Conservation (phyloP, 108 stramenopile genomes). For the Skeletonema potamos region DNA sequence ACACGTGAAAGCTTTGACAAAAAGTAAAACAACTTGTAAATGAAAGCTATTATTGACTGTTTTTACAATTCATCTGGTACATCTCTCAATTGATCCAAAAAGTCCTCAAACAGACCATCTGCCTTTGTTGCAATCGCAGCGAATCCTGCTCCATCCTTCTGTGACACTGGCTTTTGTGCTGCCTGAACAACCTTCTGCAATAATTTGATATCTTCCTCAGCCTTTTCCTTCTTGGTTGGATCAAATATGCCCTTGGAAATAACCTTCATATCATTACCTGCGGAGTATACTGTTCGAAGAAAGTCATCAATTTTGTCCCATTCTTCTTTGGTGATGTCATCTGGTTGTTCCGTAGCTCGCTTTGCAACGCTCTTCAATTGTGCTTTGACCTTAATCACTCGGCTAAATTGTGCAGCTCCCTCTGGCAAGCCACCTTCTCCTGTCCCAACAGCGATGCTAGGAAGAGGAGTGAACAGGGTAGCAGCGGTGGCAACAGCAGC, state of each 20-base stretch:
- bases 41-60: neutral
- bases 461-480: conserved; percentile 3
- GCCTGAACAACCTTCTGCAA: conserved; percentile 69
- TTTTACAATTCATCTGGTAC: conserved; percentile 62
- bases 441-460: conserved; percentile 53
- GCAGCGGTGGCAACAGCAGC: conserved; percentile 11
- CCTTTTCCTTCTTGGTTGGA: conserved; percentile 54
- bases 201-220: conserved; percentile 52
- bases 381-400: conserved; percentile 59
- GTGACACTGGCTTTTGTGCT: conserved; percentile 54
- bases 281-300: conserved; percentile 57
- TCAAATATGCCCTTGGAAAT: conserved; percentile 52
- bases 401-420: conserved; percentile 70
- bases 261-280: conserved; percentile 73
- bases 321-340: conserved; percentile 66
- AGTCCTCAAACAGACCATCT: conserved; percentile 56
- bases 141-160: conserved; percentile 60
- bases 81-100: conserved; percentile 66
- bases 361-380: conserved; percentile 60
- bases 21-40: neutral
- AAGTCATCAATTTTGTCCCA: conserved; percentile 75
- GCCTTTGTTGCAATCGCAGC: conserved; percentile 44
- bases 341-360: conserved; percentile 49
- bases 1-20: too few species aligned
- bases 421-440: conserved; percentile 64